Evolutionary conservation across 495 filamentous ascomycete genomes (phyloP).

Genomic region (Aspergillus asperescens): DNA sequence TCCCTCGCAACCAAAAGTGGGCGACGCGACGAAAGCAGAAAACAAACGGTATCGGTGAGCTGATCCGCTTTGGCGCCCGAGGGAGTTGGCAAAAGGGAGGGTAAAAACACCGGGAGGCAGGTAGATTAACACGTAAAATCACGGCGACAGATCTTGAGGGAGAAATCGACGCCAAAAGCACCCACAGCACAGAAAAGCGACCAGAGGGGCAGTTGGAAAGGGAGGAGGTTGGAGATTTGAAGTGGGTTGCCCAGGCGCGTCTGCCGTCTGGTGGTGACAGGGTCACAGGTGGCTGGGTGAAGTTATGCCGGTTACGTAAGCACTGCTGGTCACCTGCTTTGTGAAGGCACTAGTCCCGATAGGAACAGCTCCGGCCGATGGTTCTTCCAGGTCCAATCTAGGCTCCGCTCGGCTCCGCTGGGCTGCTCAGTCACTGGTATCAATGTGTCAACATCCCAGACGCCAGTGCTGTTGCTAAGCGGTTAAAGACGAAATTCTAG

Average conservation of each 20-base stretch:
- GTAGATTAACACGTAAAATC: not conserved
- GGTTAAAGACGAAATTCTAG: not conserved
- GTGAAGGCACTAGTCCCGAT: constrained; percentile 16
- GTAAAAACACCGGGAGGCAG: not conserved
- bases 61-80: constrained; percentile 9
- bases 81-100: constrained; percentile 4
- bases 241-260: constrained; percentile 13
- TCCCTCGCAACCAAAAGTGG: constrained; percentile 20
- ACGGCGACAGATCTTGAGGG: not conserved
- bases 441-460: not conserved
- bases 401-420: too few species aligned
- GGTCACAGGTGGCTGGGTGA: constrained; percentile 1
- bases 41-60: constrained; percentile 30
- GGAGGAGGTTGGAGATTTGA: constrained; percentile 11
- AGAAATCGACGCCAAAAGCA: constrained; percentile 7
- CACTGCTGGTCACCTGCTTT: not conserved
- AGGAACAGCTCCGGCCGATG: constrained; percentile 15
- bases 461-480: not conserved
- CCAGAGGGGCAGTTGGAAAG: constrained; percentile 11
- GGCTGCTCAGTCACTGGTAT: not conserved
- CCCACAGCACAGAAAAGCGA: constrained; percentile 6
- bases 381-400: constrained; percentile 23
- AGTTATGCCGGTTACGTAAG: constrained; percentile 5
- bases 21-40: constrained; percentile 38
- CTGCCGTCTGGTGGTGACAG: not conserved